Conservation (phyloP, 78 protist genomes). For the Guillardia theta region DNA sequence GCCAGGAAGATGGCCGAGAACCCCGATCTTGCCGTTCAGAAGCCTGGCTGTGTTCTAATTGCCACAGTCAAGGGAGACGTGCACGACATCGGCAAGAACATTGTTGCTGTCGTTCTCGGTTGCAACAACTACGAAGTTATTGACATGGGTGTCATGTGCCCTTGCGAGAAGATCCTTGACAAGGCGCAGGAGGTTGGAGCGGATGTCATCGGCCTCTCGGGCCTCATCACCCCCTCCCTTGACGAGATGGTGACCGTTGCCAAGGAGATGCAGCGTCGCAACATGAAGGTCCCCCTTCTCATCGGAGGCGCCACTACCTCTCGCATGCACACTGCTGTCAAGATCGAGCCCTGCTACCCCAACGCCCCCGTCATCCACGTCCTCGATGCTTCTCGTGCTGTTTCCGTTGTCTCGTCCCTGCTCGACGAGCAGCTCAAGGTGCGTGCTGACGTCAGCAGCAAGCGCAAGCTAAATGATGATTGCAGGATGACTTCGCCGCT, state of each 20-base stretch:
- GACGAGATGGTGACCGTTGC: slow-evolving; percentile 96
- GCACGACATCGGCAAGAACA: slow-evolving; percentile 99
- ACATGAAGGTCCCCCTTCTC: slow-evolving; percentile 87
- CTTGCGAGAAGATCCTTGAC: slow-evolving; percentile 82
- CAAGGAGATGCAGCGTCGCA: slow-evolving; percentile 84
- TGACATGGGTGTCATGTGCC: slow-evolving; percentile 89
- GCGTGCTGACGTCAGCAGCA: no score
- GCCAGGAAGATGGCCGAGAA: not conserved
- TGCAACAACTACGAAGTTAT: slow-evolving; percentile 91
- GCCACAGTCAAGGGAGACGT: slow-evolving; percentile 99
- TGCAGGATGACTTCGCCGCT: not conserved
- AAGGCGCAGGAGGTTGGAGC: slow-evolving; percentile 72
- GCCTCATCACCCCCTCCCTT: slow-evolving; percentile 98
- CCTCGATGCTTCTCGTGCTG: slow-evolving; percentile 83
- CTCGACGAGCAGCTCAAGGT: slow-evolving; percentile 61
- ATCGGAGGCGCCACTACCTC: slow-evolving; percentile 99
- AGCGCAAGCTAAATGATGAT: no score
- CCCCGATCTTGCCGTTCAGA: slow-evolving; percentile 24
- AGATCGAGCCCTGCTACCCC: slow-evolving; percentile 86
- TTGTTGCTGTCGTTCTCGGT: slow-evolving; percentile 96
- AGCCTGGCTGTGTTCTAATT: slow-evolving; percentile 71
- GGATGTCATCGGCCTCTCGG: slow-evolving; percentile 94
- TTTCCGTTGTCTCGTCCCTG: slow-evolving; percentile 51
- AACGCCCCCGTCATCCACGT: slow-evolving; percentile 82
- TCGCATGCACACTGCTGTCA: slow-evolving; percentile 96